These are phyloP conservation scores for Pyronema omphalodes DNA, from an alignment of 495 filamentous ascomycete species.

Conservation along the genomic window DNA sequence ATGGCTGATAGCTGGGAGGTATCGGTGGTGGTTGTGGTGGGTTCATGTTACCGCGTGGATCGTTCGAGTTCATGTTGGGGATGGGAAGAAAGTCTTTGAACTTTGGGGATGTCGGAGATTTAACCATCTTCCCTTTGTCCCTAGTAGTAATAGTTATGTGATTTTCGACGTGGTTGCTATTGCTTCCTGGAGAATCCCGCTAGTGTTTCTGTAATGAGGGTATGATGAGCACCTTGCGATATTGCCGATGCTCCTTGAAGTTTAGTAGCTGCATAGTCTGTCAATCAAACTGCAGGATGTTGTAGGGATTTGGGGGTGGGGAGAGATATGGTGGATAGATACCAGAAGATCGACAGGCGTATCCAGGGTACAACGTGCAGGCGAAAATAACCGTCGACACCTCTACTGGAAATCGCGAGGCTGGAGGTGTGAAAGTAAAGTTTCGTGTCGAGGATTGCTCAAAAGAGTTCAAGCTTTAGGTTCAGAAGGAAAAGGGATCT, in stretches of 20 bases:
- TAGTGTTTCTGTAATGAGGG: neutral
- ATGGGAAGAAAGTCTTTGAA: constrained; percentile 12
- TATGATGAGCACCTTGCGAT: neutral
- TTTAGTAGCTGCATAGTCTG: neutral
- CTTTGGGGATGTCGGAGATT: constrained; percentile 10
- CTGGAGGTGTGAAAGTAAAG: too few relatives aligned
- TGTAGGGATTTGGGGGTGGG: too few relatives aligned
- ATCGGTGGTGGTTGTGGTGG: neutral
- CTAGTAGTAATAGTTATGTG: neutral
- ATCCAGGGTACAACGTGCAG: too few relatives aligned
- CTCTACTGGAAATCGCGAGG: too few relatives aligned
- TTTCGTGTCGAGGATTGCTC: too few relatives aligned
- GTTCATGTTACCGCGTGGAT: neutral
- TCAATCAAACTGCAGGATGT: neutral
- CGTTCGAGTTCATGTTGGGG: too few relatives aligned
- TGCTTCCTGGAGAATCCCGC: too few relatives aligned
- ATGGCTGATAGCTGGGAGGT: neutral
- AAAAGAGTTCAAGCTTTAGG: too few relatives aligned
- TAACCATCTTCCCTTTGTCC: constrained; percentile 4
- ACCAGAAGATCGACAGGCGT: too few relatives aligned
- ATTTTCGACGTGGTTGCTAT: neutral
- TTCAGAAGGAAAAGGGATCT: too few relatives aligned
- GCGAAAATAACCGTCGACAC: too few relatives aligned
- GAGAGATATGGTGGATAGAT: too few relatives aligned
- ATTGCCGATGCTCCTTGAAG: neutral